These are phyloP conservation scores for Leavenworthia alabamica DNA, from an alignment of 345 rosid species.

Conservation along the genomic window DNA sequence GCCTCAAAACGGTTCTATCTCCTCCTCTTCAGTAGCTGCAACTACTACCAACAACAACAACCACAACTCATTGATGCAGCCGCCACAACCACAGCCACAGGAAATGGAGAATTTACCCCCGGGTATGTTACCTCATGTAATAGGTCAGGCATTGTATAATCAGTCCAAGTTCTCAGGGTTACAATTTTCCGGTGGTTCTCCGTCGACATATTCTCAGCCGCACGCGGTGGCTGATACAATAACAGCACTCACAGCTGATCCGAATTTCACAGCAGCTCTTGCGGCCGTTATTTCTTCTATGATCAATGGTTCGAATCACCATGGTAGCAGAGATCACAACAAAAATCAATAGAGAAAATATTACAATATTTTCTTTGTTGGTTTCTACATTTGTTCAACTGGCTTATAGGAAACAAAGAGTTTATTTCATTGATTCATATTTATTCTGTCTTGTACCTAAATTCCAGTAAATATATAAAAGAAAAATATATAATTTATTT, in stretches of 20 bases:
- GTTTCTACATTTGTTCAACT: too few species aligned
- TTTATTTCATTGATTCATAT: slow-evolving; percentile 24
- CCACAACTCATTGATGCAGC: slow-evolving; percentile 17
- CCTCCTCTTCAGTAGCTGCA: slow-evolving; percentile 37
- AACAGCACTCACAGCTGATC: slow-evolving; percentile 82
- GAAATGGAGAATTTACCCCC: slow-evolving; percentile 23
- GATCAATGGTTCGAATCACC: slow-evolving; percentile 43
- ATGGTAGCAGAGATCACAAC: slow-evolving; percentile 25
- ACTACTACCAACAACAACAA: slow-evolving; percentile 23
- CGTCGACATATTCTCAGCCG: slow-evolving; percentile 18
- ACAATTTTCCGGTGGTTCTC: slow-evolving; percentile 48
- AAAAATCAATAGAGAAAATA: slow-evolving; percentile 18
- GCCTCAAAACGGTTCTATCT: slow-evolving; percentile 26
- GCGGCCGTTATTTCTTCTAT: slow-evolving; percentile 86
- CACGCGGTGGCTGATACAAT: slow-evolving; percentile 46
- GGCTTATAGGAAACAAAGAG: slow-evolving; percentile 20
- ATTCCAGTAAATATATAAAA: slow-evolving; percentile 18
- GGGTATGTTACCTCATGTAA: slow-evolving; percentile 42
- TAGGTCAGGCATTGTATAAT: slow-evolving; percentile 67
- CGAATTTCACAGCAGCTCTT: slow-evolving; percentile 88
- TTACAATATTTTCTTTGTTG: not conserved
- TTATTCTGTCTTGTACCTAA: slow-evolving; percentile 19
- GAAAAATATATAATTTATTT: not conserved
- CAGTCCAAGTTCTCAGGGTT: slow-evolving; percentile 88
- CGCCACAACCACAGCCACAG: slow-evolving; percentile 1